These are phyloP conservation scores for Trichosporon sp. DNA, from an alignment of 1,284 basidiomycete genomes.

Conservation along the genomic window DNA sequence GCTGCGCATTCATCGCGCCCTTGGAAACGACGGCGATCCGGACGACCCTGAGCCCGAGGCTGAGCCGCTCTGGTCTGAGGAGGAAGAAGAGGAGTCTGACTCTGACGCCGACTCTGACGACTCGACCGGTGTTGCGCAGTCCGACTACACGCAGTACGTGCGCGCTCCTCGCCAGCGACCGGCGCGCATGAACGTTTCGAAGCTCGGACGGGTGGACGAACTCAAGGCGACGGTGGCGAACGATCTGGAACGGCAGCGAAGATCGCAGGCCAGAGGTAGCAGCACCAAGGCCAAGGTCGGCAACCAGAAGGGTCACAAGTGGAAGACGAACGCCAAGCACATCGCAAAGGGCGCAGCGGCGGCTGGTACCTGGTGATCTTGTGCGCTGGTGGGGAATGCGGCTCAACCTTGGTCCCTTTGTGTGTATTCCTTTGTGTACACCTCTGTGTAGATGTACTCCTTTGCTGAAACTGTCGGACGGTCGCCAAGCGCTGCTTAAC, in stretches of 20 bases:
- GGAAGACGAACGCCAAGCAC: constrained; percentile 19
- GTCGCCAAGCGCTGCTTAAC: background rate
- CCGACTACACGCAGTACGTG: constrained; percentile 50
- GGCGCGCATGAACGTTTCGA: constrained; percentile 23
- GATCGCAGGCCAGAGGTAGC: constrained; percentile 58
- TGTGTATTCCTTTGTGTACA: background rate
- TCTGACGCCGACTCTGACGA: constrained; percentile 37
- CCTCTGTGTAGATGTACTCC: background rate
- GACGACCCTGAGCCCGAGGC: constrained; percentile 26
- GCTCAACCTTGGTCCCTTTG: background rate
- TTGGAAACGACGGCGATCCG: constrained; percentile 45
- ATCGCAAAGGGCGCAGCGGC: constrained; percentile 17
- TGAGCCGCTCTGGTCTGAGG: constrained; percentile 22
- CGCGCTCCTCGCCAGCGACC: constrained; percentile 30
- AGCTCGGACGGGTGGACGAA: constrained; percentile 41
- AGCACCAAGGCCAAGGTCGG: constrained; percentile 13
- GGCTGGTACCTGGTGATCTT: constrained; percentile 1
- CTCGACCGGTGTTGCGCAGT: constrained; percentile 34
- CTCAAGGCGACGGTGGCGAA: constrained; percentile 64
- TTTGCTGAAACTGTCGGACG: background rate
- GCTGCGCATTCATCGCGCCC: constrained; percentile 47
- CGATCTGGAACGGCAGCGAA: constrained; percentile 66
- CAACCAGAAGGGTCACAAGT: constrained; percentile 16
- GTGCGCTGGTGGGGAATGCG: background rate
- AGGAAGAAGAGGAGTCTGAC: constrained; percentile 32